Evolutionary conservation across 805 yeast species (phyloP).

Genomic region (Schwanniomyces yamadae): DNA sequence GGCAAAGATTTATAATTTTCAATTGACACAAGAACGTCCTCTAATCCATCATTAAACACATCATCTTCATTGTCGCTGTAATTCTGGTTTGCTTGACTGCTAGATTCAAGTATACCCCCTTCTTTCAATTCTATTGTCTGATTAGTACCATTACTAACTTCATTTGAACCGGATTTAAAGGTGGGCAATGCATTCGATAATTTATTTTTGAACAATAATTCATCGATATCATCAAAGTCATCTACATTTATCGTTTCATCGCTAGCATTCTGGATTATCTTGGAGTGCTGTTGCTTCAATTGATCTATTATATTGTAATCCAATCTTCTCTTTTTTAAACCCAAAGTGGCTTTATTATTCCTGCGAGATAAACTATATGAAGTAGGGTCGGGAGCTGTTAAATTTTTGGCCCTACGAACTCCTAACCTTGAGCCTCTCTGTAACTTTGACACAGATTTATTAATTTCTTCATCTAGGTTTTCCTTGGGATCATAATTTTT

Average conservation of each 20-base stretch:
- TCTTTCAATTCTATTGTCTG: no score
- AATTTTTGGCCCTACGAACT: no score
- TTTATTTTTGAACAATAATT: no score
- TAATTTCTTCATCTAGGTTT: background rate
- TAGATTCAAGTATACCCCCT: no score
- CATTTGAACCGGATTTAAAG: no score
- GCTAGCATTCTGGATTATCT: constrained; percentile 1
- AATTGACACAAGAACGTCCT: constrained; percentile 18
- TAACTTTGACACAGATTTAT: no score
- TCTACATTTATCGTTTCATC: constrained; percentile 4
- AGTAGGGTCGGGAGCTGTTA: background rate
- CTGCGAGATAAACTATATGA: background rate
- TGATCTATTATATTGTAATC: constrained; percentile 14
- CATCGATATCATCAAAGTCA: no score
- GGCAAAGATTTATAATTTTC: constrained; percentile 3
- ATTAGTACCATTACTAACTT: no score
- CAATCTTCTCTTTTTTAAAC: constrained; percentile 13
- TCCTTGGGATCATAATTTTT: background rate
- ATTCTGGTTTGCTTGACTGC: no score
- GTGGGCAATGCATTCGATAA: no score
- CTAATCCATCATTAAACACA: constrained; percentile 23
- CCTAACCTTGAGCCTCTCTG: no score
- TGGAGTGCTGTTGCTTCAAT: constrained; percentile 10
- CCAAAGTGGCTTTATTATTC: constrained; percentile 10
- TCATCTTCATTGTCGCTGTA: constrained; percentile 21